Evolutionary conservation across 2,329 filamentous ascomycete genomes (phyloP).

Genomic region (Penicillium hesseltinei): DNA sequence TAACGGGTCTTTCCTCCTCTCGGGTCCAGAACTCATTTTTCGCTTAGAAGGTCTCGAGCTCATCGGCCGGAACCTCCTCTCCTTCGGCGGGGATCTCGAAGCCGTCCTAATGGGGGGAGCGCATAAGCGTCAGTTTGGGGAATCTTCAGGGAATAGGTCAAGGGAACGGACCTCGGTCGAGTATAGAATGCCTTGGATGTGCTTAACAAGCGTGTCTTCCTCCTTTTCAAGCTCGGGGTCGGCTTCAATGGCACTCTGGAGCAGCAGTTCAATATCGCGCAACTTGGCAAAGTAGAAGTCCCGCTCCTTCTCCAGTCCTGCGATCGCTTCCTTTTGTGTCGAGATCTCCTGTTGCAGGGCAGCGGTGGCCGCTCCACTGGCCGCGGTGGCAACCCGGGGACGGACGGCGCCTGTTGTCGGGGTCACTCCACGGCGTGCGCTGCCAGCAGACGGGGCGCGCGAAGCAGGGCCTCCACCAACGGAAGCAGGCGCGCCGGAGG

Average conservation of each 20-base stretch:
- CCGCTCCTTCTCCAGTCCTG: conserved; percentile 87
- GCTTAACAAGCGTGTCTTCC: conserved; percentile 86
- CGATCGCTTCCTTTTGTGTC: conserved; percentile 91
- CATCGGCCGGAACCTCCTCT: conserved; percentile 57
- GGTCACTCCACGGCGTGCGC: conserved; percentile 59
- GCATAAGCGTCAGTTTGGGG: background rate
- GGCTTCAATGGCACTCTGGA: conserved; percentile 89
- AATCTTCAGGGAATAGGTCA: background rate
- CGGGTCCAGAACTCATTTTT: conserved; percentile 1
- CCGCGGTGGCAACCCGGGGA: conserved; percentile 46
- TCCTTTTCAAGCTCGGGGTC: conserved; percentile 93
- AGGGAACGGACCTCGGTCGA: conserved; percentile 70
- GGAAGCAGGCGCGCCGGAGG: conserved; percentile 62
- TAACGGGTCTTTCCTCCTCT: conserved; percentile 17
- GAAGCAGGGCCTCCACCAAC: conserved; percentile 33
- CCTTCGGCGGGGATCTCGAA: conserved; percentile 76
- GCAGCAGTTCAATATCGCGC: conserved; percentile 89
- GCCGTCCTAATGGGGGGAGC: conserved; percentile 37
- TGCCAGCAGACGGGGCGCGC: conserved; percentile 46
- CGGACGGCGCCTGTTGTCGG: conserved; percentile 56
- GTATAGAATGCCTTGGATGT: conserved; percentile 95
- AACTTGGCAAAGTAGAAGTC: conserved; percentile 99
- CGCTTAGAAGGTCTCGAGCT: conserved; percentile 42
- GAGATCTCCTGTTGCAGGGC: conserved; percentile 82
- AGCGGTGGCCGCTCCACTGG: conserved; percentile 58